Evolutionary conservation across 2,329 filamentous ascomycete genomes (phyloP), one percentile per base, ranked within the genome.

Genomic region (Exophiala xenobiotica): DNA sequence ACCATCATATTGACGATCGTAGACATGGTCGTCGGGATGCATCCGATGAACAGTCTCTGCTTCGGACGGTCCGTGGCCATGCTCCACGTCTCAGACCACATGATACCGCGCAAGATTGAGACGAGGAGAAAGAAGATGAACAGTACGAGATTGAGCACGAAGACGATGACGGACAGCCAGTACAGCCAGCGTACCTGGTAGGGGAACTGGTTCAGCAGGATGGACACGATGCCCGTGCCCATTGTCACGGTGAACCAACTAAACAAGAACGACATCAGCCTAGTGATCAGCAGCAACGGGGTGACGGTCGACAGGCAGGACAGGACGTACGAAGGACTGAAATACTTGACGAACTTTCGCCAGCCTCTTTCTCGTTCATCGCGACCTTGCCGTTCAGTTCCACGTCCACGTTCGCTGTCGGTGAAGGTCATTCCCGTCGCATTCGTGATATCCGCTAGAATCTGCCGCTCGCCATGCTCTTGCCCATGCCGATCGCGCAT

Each of bases 1-100:
- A 82, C 73, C 63, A 81, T 78, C 77, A 85, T 83, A 54, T 83
- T 82, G 55, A 87, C 78, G 37, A 87, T 81, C 1, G 83, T 87
- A 0, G 81, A 79, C 49, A 87, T 76, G 0, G 76, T 50, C 81
- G 87, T 87, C 0, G 83, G 83, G 33, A 86, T 77, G 0, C 81
- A 83, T 0, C 80, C 85, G 3, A 88, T 67, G 57, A 88, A 88
- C 45, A 88, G 72, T 1, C 80, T 83, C 62, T 88, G 82, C 1
- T 76, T 77, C 0, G 82, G 83, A 63, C 88, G 80, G 2, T 73
- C 69, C 23, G 87, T 75, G 82, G 88, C 86, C 8, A 76, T 78
- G 0, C 53, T 64, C 77, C 83, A 88, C 0, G 70, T 68, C 60
- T 87, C 87, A 3, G 64, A 48, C 19, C 38, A 3, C 79, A 54